Base-by-base conservation (phyloP, 768 basidiomycete genomes). In the Trichaptum fuscoviolaceum region DNA sequence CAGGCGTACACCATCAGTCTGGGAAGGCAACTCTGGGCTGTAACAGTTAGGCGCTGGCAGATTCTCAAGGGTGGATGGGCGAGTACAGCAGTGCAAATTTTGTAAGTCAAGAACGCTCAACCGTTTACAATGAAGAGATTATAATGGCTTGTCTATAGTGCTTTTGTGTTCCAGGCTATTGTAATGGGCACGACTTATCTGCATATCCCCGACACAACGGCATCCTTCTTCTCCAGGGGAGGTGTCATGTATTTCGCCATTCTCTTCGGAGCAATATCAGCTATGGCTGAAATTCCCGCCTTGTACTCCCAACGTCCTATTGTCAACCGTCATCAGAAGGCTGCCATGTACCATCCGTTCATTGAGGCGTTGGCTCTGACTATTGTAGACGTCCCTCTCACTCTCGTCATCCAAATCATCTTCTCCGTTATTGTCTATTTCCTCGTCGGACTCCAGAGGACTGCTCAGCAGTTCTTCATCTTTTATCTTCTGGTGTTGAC, bases 211-310 rank as follows among this genome's bases (percentile, higher is more conserved):
- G 77, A 84, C n/a, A 77, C 78, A 9, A 90, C 91, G 0, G 66
- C 70, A 23, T 79, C 77, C 30, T 75, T 79, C 72, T 92, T 90
- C 80, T 87, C 88, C n/a, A 84, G 92, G 24, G 91, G 90, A 57
- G 87, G 91, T 76, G 81, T 89, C 26, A 78, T 94, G 23, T 93
- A 90, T 82, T 91, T 92, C 84, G 74, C 87, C 1, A 74, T 89
- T 5, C 80, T 90, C 18, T 86, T 89, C 67, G 77, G 84, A 4
- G 86, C 84, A 0, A 73, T 91, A 26, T 79, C 82, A 2, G 78
- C 83, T 17, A 84, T 89, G 85, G 80, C 89, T 8, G 88, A 89
- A 72, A 87, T 89, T 58, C 84, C 86, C 0, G 77, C 77, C 0
- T 76, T 84, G 10, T 90, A 84, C 70, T 69, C 75, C 5, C 87